Evolutionary conservation across 495 filamentous ascomycete species (phyloP).

Genomic region (Pyrenula massariospora): DNA sequence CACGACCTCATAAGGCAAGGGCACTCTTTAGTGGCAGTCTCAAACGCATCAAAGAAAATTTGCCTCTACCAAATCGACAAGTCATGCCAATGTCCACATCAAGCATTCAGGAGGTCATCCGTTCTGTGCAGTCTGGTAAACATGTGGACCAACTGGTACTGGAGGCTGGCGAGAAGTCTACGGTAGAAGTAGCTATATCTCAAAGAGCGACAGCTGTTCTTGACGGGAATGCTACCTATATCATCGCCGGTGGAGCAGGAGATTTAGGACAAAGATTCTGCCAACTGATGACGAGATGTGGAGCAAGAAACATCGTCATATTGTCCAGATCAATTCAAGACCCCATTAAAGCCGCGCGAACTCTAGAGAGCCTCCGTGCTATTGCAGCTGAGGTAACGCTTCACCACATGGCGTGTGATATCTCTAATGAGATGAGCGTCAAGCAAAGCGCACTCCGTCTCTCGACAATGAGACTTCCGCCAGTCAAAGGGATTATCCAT

Average conservation of each 20-base stretch:
- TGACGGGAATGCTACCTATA: constrained; percentile 28
- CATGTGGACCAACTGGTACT: too few species aligned
- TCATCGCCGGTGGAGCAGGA: constrained; percentile 45
- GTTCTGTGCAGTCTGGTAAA: too few species aligned
- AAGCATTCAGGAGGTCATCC: too few species aligned
- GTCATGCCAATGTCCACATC: too few species aligned
- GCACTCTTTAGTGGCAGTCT: too few species aligned
- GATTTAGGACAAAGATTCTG: constrained; percentile 43
- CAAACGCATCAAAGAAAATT: too few species aligned
- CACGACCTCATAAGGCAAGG: too few species aligned
- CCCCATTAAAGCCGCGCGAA: not conserved
- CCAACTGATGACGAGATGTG: constrained; percentile 41
- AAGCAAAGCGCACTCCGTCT: not conserved
- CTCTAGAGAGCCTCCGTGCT: not conserved
- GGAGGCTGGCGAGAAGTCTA: too few species aligned
- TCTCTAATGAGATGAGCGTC: not conserved
- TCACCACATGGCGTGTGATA: not conserved
- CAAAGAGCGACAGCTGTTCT: too few species aligned
- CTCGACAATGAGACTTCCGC: not conserved
- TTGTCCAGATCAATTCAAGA: not conserved
- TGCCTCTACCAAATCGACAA: too few species aligned
- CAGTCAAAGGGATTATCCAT: constrained; percentile 6
- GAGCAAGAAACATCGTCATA: constrained; percentile 18
- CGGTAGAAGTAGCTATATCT: too few species aligned
- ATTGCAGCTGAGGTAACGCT: not conserved